Percentiles rank a stretch among this genome's conserved stretches.
Evolutionary conservation across 768 basidiomycete species (phyloP).

Genomic region (Kwoniella sp.): DNA sequence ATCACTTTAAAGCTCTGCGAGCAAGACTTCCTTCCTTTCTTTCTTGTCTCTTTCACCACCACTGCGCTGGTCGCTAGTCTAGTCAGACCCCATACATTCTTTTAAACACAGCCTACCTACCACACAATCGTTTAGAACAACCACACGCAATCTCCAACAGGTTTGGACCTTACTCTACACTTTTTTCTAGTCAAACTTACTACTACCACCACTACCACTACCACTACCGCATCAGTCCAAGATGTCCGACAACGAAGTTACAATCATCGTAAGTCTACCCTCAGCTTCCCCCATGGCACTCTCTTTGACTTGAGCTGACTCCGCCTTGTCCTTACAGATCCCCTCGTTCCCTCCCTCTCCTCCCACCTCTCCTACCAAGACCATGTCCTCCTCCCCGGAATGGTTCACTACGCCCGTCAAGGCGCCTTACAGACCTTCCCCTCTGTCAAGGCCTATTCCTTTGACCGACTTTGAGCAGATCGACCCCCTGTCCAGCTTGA

Average conservation of each 20-base stretch:
- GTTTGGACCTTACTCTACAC: background rate
- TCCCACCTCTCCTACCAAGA: slow-evolving; percentile 18
- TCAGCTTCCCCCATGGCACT: background rate
- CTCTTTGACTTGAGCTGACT: background rate
- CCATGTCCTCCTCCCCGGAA: slow-evolving; percentile 23
- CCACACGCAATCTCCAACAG: background rate
- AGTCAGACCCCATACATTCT: background rate
- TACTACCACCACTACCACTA: slow-evolving; percentile 4
- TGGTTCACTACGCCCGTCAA: slow-evolving; percentile 24
- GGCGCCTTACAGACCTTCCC: slow-evolving; percentile 24
- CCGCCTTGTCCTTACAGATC: slow-evolving; percentile 1
- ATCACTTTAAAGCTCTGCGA: background rate
- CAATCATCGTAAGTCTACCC: slow-evolving; percentile 22
- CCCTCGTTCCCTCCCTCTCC: slow-evolving; percentile 29
- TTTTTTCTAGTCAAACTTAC: background rate
- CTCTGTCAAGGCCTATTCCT: slow-evolving; percentile 8
- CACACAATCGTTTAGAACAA: background rate
- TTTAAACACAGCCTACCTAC: background rate
- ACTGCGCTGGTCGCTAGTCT: background rate
- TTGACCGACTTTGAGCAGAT: slow-evolving; percentile 11
- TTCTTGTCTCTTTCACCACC: background rate
- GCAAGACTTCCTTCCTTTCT: slow-evolving; percentile 1
- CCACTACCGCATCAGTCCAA: background rate
- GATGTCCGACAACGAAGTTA: slow-evolving; percentile 26
- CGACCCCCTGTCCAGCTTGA: slow-evolving; percentile 14